Percentiles rank a stretch among this genome's conserved stretches.
These are phyloP conservation scores for Wickerhamomyces queroliae DNA, from an alignment of 805 yeast species.

Conservation along the genomic window DNA sequence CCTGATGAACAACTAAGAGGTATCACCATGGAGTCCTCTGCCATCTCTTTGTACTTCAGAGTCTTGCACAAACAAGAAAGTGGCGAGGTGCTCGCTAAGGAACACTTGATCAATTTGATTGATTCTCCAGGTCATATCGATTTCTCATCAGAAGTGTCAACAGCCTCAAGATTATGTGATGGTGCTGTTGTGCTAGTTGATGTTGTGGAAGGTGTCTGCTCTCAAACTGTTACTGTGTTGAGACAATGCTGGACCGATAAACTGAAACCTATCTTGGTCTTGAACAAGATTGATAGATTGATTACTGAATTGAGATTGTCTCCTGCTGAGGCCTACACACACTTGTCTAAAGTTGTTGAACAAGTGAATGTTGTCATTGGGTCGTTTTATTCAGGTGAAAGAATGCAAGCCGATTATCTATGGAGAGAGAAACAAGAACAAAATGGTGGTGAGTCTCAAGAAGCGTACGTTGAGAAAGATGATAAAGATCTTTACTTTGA, in stretches of 20 bases:
- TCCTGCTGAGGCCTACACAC: constrained; percentile 80
- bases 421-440: constrained; percentile 64
- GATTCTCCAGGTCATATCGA: constrained; percentile 99
- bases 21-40: constrained; percentile 96
- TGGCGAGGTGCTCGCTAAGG: constrained; percentile 46
- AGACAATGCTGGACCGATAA: constrained; percentile 96
- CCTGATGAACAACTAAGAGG: constrained; percentile 96
- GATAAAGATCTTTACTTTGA: constrained; percentile 82
- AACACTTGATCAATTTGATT: constrained; percentile 82
- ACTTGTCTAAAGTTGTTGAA: constrained; percentile 73
- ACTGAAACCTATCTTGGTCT: constrained; percentile 77
- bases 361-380: constrained; percentile 95
- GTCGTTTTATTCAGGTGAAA: constrained; percentile 84
- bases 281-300: constrained; percentile 88
- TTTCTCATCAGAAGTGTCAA: constrained; percentile 92
- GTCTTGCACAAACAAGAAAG: constrained; percentile 43
- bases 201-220: constrained; percentile 97
- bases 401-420: constrained; percentile 80
- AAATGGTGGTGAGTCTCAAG: constrained; percentile 30
- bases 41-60: constrained; percentile 87
- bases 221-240: constrained; percentile 91
- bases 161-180: constrained; percentile 93
- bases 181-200: constrained; percentile 95
- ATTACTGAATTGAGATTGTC: constrained; percentile 76
- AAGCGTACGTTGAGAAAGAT: constrained; percentile 64